Evolutionary conservation across 371 early-diverging fungal species (phyloP), one percentile per base, ranked within the genome.

Genomic region (Rhizopus sp.): DNA sequence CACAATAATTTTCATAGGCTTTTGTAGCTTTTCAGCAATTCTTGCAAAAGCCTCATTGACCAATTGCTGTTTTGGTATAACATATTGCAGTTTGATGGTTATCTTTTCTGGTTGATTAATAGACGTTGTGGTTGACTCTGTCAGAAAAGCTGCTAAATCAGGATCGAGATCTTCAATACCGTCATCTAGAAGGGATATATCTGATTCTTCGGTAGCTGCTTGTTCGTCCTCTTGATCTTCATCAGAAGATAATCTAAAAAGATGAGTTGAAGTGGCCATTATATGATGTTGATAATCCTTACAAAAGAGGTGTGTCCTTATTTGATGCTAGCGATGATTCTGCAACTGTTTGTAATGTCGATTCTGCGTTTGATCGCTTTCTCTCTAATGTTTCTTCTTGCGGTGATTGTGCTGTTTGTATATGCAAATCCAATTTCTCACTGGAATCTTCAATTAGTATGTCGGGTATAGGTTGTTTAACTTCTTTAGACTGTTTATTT

Each of bases 111-210:
- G 64, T 29, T 46, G 23, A 9, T 58, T 39, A 12, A 35, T n/a
- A 4, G 5, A 30, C 2, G 12, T 29, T 50, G 17, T 33, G n/a
- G 23, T 47, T 1, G 41, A 32, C 41, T 30, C 34, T 37, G 29
- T 51, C 0, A 51, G 38, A 51, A 35, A 51, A 34, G 50, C 48
- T 34, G 63, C 66, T 17, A 77, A 40, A 16, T 74, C 78, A 39
- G 78, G 78, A 53, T 77, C 78, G 4, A 77, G 52, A 33, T 70
- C 75, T 7, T 70, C 69, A 32, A 77, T 49, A 4, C 50, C 55
- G 0, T 32, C n/a, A 13, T 34, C 47, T 5, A 33, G 17, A 1
- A 39, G 7, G 8, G 30, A 23, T 23, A 23, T 23, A 2, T 23
- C 23, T 23, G 23, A 23, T 23, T 23, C 23, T 23, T 23, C 23